A percentile compares a stretch with the other conserved stretches of the same genome.
These are phyloP conservation scores for Fraxinus sp. DNA, from an alignment of 305 asterid genomes.

Conservation along the genomic window DNA sequence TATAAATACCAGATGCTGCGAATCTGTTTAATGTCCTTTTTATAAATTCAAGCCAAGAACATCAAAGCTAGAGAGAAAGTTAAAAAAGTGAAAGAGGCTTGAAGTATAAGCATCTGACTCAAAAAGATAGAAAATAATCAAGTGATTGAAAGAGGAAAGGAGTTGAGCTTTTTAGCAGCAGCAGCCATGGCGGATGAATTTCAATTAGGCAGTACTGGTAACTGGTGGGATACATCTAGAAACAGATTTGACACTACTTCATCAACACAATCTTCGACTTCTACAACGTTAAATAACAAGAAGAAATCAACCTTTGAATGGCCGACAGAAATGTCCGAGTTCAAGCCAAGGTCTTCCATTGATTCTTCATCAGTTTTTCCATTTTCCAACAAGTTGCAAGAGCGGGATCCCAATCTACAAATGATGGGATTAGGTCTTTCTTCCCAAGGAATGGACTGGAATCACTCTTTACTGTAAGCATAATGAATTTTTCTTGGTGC, in stretches of 20 bases:
- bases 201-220: constrained; percentile 71
- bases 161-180: not conserved
- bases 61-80: not conserved
- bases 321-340: constrained; percentile 59
- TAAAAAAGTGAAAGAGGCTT: not conserved
- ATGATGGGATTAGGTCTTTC: constrained; percentile 84
- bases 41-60: not conserved
- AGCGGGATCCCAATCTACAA: constrained; percentile 54
- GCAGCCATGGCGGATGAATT: constrained; percentile 76
- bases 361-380: constrained; percentile 38
- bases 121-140: constrained; percentile 1
- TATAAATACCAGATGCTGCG: not conserved
- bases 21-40: not conserved
- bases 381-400: constrained; percentile 29
- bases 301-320: constrained; percentile 51
- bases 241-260: constrained; percentile 43
- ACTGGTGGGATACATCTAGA: constrained; percentile 81
- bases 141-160: not conserved
- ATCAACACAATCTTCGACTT: constrained; percentile 39
- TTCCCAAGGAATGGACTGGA: constrained; percentile 77
- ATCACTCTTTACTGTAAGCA: constrained; percentile 72
- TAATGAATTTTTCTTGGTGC: not conserved
- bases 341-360: constrained; percentile 48
- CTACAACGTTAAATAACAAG: constrained; percentile 41
- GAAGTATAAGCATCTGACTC: constrained; percentile 27